These are phyloP conservation scores for Cucurbita pepo DNA, from an alignment of 306 rosid genomes.

Conservation along the genomic window DNA sequence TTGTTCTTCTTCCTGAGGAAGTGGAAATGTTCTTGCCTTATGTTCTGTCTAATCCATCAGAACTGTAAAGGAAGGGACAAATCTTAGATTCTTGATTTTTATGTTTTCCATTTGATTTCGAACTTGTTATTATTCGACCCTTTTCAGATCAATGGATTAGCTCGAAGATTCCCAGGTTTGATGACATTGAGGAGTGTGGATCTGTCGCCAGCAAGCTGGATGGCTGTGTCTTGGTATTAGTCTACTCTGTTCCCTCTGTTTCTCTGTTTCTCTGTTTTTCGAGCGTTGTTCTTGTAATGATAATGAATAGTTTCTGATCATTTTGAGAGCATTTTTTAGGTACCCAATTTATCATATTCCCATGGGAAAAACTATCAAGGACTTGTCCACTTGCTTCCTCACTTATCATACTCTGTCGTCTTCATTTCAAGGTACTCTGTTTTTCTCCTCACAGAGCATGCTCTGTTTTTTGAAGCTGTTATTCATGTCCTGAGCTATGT, in stretches of 20 bases:
- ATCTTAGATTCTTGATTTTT: neutral
- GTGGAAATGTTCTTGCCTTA: neutral
- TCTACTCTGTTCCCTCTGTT: neutral
- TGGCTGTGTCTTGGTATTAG: slow-evolving; percentile 80
- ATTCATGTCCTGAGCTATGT: neutral
- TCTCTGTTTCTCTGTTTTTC: neutral
- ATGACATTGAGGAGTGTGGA: slow-evolving; percentile 85
- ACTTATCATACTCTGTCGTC: slow-evolving; percentile 93
- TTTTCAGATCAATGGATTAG: slow-evolving; percentile 54
- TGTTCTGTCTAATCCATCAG: neutral
- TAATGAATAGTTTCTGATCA: neutral
- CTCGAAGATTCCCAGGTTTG: slow-evolving; percentile 78
- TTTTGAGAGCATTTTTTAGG: slow-evolving; percentile 31
- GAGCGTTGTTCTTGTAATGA: neutral
- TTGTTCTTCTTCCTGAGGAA: neutral
- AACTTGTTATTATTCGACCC: neutral
- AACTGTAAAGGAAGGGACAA: neutral
- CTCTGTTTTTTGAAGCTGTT: neutral
- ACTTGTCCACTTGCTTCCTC: slow-evolving; percentile 80
- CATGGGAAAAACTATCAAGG: slow-evolving; percentile 88
- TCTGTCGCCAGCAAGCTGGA: slow-evolving; percentile 98
- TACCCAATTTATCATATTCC: slow-evolving; percentile 98
- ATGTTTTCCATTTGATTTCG: too few species aligned
- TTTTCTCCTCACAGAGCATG: neutral
- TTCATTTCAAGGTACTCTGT: slow-evolving; percentile 72